Percentiles rank a stretch among this genome's conserved stretches.
Conservation (phyloP, 2,329 filamentous ascomycete genomes). For the Scleromitrula shiraiana region DNA sequence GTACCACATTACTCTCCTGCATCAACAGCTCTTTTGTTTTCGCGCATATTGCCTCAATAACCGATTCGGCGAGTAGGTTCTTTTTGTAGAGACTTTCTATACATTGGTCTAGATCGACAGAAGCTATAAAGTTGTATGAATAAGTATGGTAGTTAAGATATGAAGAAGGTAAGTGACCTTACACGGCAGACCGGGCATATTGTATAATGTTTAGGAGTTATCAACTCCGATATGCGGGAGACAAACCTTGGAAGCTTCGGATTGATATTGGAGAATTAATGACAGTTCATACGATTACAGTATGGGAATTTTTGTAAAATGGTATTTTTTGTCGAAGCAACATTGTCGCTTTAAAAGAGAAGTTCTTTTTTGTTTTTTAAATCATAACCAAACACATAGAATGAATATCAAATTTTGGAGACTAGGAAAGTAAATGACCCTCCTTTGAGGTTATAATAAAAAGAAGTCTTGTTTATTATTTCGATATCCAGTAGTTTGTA, state of each 20-base stretch:
- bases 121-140: constrained; percentile 51
- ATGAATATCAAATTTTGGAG: neutral
- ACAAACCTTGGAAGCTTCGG: too few species aligned
- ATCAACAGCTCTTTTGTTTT: constrained; percentile 98
- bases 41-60: constrained; percentile 98
- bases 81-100: constrained; percentile 95
- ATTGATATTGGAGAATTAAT: constrained; percentile 14
- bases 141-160: constrained; percentile 1
- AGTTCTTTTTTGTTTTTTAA: constrained; percentile 12
- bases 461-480: too few species aligned
- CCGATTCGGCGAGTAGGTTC: constrained; percentile 91
- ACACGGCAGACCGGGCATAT: constrained; percentile 52
- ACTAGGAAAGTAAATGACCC: too few species aligned
- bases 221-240: constrained; percentile 14
- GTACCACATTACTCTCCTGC: constrained; percentile 99
- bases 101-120: constrained; percentile 97
- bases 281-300: constrained; percentile 18
- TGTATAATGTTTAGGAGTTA: constrained; percentile 23
- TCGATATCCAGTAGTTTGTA: too few species aligned
- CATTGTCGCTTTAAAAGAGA: constrained; percentile 26
- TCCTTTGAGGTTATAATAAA: too few species aligned
- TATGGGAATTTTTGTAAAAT: constrained; percentile 22
- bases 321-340: constrained; percentile 26
- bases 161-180: constrained; percentile 25
- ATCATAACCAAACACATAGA: constrained; percentile 19